phyloP scores from a whole-genome alignment of 805 yeast genomes.

The Huiozyma naganishii region DNA sequence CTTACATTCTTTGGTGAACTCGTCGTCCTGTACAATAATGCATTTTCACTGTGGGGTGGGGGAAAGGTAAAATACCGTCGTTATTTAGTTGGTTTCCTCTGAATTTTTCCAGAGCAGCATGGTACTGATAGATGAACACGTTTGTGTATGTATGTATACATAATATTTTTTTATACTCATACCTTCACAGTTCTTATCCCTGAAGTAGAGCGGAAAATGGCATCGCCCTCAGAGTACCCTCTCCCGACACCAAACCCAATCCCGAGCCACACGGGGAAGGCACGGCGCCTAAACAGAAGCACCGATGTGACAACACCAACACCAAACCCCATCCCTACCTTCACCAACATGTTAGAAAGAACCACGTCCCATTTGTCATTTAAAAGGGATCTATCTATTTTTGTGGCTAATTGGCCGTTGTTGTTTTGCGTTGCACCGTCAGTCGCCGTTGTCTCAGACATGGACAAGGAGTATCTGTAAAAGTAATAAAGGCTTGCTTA shows the following conservation, averaged over 20 bases:
- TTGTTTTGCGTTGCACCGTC: not conserved
- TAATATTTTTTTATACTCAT: constrained; percentile 22
- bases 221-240: constrained; percentile 97
- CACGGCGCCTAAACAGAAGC: constrained; percentile 79
- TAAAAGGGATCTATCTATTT: constrained; percentile 43
- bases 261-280: constrained; percentile 97
- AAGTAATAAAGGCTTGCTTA: too few relatives aligned
- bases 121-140: not conserved
- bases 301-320: constrained; percentile 92
- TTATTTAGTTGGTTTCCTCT: too few relatives aligned
- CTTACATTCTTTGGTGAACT: not conserved
- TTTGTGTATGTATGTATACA: not conserved
- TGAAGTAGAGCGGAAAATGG: constrained; percentile 77
- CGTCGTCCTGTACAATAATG: too few relatives aligned
- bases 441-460: constrained; percentile 14
- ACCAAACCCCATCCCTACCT: constrained; percentile 93
- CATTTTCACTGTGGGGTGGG: too few relatives aligned
- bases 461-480: not conserved
- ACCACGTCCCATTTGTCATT: constrained; percentile 91
- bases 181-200: constrained; percentile 70
- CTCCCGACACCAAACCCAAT: constrained; percentile 96
- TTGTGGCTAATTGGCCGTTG: not conserved
- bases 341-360: constrained; percentile 84
- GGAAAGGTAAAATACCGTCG: too few relatives aligned
- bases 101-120: not conserved